Conservation (phyloP, 1,284 basidiomycete genomes). For the Cutaneotrichosporon dermatis region DNA sequence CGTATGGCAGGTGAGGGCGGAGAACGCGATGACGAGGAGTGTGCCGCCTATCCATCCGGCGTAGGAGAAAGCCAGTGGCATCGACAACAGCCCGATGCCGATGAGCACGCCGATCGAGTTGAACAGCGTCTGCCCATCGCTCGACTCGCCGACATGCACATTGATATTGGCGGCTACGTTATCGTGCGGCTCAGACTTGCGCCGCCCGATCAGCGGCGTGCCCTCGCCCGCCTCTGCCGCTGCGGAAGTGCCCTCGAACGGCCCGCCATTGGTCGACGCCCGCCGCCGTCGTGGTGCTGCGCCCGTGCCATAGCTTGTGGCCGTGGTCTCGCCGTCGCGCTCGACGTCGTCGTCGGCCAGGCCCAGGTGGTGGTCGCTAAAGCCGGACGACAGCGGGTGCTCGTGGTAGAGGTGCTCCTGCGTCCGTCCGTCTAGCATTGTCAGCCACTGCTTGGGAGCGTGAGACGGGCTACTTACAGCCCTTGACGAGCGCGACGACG, state of each 20-base stretch:
- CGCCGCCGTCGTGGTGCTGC: too few relatives aligned
- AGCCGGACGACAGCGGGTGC: not conserved
- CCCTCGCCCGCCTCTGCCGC: too few relatives aligned
- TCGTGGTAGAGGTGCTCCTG: not conserved
- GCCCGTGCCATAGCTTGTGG: too few relatives aligned
- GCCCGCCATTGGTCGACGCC: too few relatives aligned
- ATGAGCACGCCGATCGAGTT: constrained; percentile 80
- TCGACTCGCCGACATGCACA: not conserved
- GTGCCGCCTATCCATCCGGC: constrained; percentile 80
- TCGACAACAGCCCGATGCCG: constrained; percentile 83
- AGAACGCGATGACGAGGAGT: constrained; percentile 68
- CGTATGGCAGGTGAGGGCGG: constrained; percentile 80
- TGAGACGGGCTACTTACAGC: not conserved
- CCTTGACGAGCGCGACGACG: not conserved
- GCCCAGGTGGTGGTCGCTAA: not conserved
- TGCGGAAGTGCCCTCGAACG: too few relatives aligned
- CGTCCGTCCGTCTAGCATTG: not conserved
- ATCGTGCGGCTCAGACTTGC: not conserved
- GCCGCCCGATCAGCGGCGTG: not conserved
- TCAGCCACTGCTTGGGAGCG: not conserved
- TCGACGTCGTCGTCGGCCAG: not conserved
- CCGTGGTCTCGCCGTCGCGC: not conserved
- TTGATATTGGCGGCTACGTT: not conserved
- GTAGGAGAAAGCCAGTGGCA: constrained; percentile 81
- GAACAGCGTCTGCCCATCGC: constrained; percentile 61